Evolutionary conservation across 192 early-diverging fungal genomes (phyloP).

Genomic region (Rhizophagus prolifer): DNA sequence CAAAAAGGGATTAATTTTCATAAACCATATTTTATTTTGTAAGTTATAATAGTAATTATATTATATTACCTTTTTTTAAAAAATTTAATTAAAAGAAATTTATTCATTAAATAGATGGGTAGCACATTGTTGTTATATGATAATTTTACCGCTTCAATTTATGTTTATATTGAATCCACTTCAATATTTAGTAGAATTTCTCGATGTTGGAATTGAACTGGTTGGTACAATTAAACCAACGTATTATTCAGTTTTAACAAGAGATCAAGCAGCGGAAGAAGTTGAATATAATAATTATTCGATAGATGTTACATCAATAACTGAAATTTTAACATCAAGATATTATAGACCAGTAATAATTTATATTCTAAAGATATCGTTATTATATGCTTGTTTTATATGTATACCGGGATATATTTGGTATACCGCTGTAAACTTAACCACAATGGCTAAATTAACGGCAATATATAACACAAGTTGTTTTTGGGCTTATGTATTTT

Average conservation of each 20-base stretch:
- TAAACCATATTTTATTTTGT: slow-evolving; percentile 67
- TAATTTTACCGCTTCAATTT: slow-evolving; percentile 45
- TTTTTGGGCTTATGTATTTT: slow-evolving; percentile 84
- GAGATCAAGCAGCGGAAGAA: neutral
- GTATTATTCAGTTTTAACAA: neutral
- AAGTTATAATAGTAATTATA: slow-evolving; percentile 35
- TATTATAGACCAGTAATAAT: neutral
- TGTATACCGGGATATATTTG: slow-evolving; percentile 74
- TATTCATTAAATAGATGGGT: slow-evolving; percentile 36
- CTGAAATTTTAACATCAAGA: slow-evolving; percentile 7
- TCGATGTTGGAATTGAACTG: slow-evolving; percentile 24
- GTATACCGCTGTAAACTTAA: slow-evolving; percentile 73
- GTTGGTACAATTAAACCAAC: neutral
- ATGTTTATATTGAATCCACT: neutral
- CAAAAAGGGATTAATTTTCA: slow-evolving; percentile 53
- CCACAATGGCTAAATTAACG: slow-evolving; percentile 74
- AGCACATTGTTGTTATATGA: slow-evolving; percentile 41
- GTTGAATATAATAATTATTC: neutral
- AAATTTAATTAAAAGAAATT: neutral
- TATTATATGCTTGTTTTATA: slow-evolving; percentile 54
- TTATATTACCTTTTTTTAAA: slow-evolving; percentile 2
- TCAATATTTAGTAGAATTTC: slow-evolving; percentile 6
- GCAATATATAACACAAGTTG: slow-evolving; percentile 82
- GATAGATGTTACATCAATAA: neutral
- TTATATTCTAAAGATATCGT: slow-evolving; percentile 35